These are phyloP conservation scores for Ceratocystis alfenasii DNA, from an alignment of 2,329 filamentous ascomycete species.

Conservation along the genomic window DNA sequence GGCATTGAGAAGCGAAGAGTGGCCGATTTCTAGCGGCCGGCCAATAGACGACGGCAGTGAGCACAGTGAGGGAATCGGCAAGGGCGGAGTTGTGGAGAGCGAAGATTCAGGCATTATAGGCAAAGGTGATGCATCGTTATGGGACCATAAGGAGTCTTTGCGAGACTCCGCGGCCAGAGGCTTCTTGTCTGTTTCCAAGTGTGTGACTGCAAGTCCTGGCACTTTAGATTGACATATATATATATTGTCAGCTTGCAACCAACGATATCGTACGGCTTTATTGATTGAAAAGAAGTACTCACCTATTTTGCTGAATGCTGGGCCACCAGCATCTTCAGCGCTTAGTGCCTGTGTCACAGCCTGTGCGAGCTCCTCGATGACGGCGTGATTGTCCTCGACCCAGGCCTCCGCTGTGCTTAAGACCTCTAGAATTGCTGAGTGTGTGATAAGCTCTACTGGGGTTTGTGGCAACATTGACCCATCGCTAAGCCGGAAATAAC, in stretches of 20 bases:
- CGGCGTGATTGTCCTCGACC: not conserved
- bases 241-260: not conserved
- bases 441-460: not conserved
- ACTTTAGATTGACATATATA: not conserved
- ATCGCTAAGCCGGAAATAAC: constrained; percentile 1
- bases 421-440: not conserved
- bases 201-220: not conserved
- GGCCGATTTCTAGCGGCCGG: not conserved
- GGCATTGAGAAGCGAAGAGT: constrained; percentile 7
- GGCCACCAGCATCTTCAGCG: not conserved
- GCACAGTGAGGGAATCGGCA: not conserved
- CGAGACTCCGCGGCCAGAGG: not conserved
- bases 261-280: not conserved
- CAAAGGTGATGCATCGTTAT: not conserved
- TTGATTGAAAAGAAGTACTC: not conserved
- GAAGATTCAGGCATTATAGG: not conserved
- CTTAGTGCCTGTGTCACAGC: not conserved
- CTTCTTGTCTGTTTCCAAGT: not conserved
- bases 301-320: not conserved
- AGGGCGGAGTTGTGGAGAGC: not conserved
- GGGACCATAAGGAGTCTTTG: constrained; percentile 1
- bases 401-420: constrained; percentile 1
- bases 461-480: not conserved
- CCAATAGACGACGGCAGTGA: not conserved
- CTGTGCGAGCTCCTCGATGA: not conserved